Percentiles rank a stretch among this genome's conserved stretches.
Conservation (phyloP, 2,329 filamentous ascomycete genomes). For the Knufia petricola region DNA sequence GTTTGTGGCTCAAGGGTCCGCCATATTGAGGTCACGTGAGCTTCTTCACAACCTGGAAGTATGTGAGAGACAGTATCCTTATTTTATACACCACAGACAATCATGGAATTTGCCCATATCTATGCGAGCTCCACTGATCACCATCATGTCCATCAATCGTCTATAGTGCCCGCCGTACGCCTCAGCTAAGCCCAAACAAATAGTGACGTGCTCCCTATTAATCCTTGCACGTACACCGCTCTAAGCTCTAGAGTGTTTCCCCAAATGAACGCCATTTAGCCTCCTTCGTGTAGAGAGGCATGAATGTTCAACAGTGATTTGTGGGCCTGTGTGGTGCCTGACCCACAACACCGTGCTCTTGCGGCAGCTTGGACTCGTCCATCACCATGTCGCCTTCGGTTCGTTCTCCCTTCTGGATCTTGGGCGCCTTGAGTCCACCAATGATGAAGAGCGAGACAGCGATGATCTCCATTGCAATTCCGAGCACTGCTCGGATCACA, state of each 20-base stretch:
- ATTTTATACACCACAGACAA: no score
- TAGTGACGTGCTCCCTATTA: not conserved
- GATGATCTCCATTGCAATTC: conserved; percentile 43
- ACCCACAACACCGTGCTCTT: not conserved
- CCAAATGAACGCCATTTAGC: no score
- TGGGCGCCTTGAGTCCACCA: conserved; percentile 22
- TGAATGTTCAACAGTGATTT: not conserved
- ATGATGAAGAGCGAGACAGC: conserved; percentile 35
- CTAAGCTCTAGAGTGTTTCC: not conserved
- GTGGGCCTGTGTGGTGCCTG: not conserved
- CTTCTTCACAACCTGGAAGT: conserved; percentile 18
- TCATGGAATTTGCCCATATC: no score
- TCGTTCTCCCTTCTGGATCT: not conserved
- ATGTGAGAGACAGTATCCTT: not conserved
- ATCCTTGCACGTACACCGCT: no score
- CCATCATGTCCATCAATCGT: no score
- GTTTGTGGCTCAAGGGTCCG: conserved; percentile 4
- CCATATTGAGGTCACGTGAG: conserved; percentile 23
- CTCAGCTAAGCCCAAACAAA: not conserved
- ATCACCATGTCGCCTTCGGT: not conserved
- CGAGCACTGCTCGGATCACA: conserved; percentile 38
- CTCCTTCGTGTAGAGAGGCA: no score
- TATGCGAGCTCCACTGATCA: no score
- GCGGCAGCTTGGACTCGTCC: not conserved
- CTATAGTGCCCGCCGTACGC: no score